Evolutionary conservation across 2,329 filamentous ascomycete species (phyloP).

Genomic region (Zalaria obscura): DNA sequence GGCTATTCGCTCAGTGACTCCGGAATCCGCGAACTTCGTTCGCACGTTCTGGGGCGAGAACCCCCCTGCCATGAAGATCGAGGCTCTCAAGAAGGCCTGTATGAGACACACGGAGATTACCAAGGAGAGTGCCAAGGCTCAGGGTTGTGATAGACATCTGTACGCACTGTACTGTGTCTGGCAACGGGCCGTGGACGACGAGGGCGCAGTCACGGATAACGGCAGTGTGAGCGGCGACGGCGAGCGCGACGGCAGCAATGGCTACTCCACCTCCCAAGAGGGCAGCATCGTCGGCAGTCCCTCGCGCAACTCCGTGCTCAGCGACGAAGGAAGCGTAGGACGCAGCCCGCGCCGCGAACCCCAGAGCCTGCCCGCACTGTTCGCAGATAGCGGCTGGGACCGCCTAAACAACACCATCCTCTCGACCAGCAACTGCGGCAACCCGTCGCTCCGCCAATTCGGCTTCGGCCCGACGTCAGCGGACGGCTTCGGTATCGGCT

Average conservation of each 20-base stretch:
- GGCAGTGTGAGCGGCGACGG: constrained; percentile 41
- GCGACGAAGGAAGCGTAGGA: constrained; percentile 33
- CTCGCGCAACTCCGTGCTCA: constrained; percentile 37
- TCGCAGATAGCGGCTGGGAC: constrained; percentile 84
- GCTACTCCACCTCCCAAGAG: constrained; percentile 30
- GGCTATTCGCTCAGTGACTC: constrained; percentile 74
- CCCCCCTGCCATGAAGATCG: constrained; percentile 67
- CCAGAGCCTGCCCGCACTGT: constrained; percentile 59
- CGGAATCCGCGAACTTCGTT: constrained; percentile 76
- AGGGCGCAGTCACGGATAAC: constrained; percentile 33
- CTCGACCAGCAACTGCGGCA: constrained; percentile 97
- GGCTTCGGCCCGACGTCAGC: constrained; percentile 90
- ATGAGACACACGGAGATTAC: constrained; percentile 70
- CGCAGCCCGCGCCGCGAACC: constrained; percentile 36
- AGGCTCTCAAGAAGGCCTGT: constrained; percentile 70
- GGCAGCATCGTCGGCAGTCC: constrained; percentile 35
- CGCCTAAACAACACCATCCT: constrained; percentile 88
- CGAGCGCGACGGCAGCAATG: constrained; percentile 45
- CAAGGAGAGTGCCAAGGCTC: constrained; percentile 71
- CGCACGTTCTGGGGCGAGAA: constrained; percentile 92
- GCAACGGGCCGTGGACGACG: constrained; percentile 74
- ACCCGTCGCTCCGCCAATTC: constrained; percentile 86
- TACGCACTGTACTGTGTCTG: constrained; percentile 92
- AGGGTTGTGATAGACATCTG: constrained; percentile 83
- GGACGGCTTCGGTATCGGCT: constrained; percentile 93